A percentile compares a stretch with the other conserved stretches of the same genome.
These are phyloP conservation scores for Penicillium goetzii DNA, from an alignment of 495 filamentous ascomycete genomes.

Conservation along the genomic window DNA sequence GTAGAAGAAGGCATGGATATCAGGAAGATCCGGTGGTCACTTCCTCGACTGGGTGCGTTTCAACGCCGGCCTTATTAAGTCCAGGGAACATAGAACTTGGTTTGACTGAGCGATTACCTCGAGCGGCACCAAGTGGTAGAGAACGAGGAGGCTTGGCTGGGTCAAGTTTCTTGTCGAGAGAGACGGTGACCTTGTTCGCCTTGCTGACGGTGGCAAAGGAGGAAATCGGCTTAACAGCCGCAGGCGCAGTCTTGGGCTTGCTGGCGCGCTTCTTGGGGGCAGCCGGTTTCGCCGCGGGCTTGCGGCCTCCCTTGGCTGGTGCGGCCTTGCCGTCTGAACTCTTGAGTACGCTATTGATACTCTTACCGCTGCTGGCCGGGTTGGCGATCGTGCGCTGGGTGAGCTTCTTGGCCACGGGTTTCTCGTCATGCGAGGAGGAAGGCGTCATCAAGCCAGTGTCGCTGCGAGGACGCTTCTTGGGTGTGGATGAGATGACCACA, in stretches of 20 bases:
- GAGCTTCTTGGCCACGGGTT: slow-evolving; percentile 25
- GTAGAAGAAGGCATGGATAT: neutral
- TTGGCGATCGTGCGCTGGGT: slow-evolving; percentile 29
- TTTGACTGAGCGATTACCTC: slow-evolving; percentile 40
- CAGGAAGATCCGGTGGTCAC: slow-evolving; percentile 8
- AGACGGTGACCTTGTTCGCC: slow-evolving; percentile 20
- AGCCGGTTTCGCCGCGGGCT: slow-evolving; percentile 15
- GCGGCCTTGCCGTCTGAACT: slow-evolving; percentile 21
- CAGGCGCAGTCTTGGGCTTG: slow-evolving; percentile 24
- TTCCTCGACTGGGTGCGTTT: slow-evolving; percentile 7
- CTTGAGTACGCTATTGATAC: slow-evolving; percentile 36
- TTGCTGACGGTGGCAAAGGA: slow-evolving; percentile 48
- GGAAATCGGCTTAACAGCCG: slow-evolving; percentile 29
- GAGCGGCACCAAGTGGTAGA: slow-evolving; percentile 44
- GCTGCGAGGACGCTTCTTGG: slow-evolving; percentile 40
- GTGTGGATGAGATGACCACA: slow-evolving; percentile 47
- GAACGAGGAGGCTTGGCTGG: slow-evolving; percentile 44
- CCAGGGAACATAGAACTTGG: slow-evolving; percentile 29
- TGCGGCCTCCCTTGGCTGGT: slow-evolving; percentile 24
- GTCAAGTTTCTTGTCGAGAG: slow-evolving; percentile 32
- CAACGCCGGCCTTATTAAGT: slow-evolving; percentile 27
- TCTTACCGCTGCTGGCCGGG: slow-evolving; percentile 37
- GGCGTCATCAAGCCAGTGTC: slow-evolving; percentile 66
- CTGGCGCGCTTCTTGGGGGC: slow-evolving; percentile 28
- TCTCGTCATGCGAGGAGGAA: slow-evolving; percentile 52